Evolutionary conservation across 495 filamentous ascomycete genomes (phyloP), one percentile per base, ranked within the genome.

Genomic region (Daldinia vernicosa): DNA sequence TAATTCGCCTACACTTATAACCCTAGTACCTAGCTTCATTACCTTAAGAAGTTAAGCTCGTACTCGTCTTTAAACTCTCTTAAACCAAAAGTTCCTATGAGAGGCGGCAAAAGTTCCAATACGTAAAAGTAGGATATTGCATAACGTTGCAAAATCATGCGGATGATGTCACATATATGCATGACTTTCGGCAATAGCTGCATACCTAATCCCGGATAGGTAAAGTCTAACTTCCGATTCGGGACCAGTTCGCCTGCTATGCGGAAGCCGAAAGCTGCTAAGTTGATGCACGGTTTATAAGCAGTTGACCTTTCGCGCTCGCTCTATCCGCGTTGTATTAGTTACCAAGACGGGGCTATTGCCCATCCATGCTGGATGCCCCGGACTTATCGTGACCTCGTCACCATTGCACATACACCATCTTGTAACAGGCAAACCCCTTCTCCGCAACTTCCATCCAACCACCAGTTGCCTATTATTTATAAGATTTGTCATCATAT

Each of bases 401-500:
- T 53, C 24, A 53, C 26, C 12, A 28, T 30, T 53, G 12, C 24
- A 53, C 14, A 28, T 53, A 15, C 12, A 30, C 50, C 50, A 30
- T 53, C 50, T 53, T 4, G 24, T 53, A 53, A 53, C 14, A 4
- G 30, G 26, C 11, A 28, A 15, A 28, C 11, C 0, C 1, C 33
- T 52, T 39, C 52, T 58, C 66, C 66, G 43, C 66, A 40, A 7
- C 3, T 55, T 26, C 3, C 7, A 0, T 22, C 33, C 54, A 57
- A 58, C 28, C 39, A 58, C 28, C 39, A 26, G 33, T 7, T 43
- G 12, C 27, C 12, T 15, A 19, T 43, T n/a, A 60, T 67, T 63
- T 64, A 45, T 64, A 67, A 64, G 47, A 60, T 28, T 63, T 43
- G 58, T 53, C 37, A 37, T 27, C 24, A 39, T 6, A 32, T 28